Base-by-base conservation (phyloP, 2,329 filamentous ascomycete genomes). In the Colletotrichum sp. region DNA sequence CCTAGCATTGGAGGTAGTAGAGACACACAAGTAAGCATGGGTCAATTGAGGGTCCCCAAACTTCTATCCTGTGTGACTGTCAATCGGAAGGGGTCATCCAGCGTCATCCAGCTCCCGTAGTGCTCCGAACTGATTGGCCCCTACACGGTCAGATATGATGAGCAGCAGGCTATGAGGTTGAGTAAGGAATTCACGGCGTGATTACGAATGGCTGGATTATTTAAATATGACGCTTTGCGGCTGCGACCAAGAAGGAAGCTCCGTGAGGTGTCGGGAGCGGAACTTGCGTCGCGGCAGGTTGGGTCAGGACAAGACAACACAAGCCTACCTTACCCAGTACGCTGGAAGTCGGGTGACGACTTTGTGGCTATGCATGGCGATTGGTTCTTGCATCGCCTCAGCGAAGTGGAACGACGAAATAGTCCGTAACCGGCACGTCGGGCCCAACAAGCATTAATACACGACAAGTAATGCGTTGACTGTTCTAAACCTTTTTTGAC, bases 211-310 rank as follows among this genome's bases (percentile, higher is more conserved):
- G 43, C 43, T 51, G 43, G 43, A n/a, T 51, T n/a, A 51, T 61
- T n/a, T 33, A 31, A 31, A 31, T n/a, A n/a, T 36, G 29, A n/a
- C 18, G 38, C 36, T 36, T 2, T n/a, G 57, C 63, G 69, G 72
- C 47, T 6, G 33, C 34, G 57, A 74, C 72, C n/a, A 74, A 71
- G 63, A 68, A 36, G 69, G 62, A 55, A 72, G 34, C 69, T 74
- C 72, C 72, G 69, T 67, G 33, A 16, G 13, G 24, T 31, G 54
- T 73, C 59, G 66, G 70, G 67, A 38, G 47, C 43, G 43, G 43
- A 47, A 59, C 57, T 15, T 33, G 59, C 33, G 36, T 62, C 16
- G 61, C 61, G 24, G 61, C 18, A 31, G 24, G 27, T 64, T 38
- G 61, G 61, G 21, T 47, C 61, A 21, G 61, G 31, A 33, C 29